Evolutionary conservation across 1,284 basidiomycete genomes (phyloP), one percentile per base, ranked within the genome.

Genomic region (Takashimella koratensis): DNA sequence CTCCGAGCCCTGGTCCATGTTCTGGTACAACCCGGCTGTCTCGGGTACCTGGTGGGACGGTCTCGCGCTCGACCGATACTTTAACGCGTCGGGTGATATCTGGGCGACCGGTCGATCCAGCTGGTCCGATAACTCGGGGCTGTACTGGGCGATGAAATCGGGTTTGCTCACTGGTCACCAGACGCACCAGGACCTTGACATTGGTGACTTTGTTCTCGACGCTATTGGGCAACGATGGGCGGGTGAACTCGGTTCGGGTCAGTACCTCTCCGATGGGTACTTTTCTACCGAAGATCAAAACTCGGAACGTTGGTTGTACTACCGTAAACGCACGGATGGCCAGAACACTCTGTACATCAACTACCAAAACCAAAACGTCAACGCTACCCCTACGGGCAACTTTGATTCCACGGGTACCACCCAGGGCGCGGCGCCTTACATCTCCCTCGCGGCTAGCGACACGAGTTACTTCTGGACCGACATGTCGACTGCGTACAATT

Each of bases 211-310:
- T 72, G 91, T 98, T 45, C 75, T 98, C 43, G 96, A 99, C 72
- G 94, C 93, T 16, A 79, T 97, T 66, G 95, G 94, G 56, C 86
- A 87, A 45, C 88, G 95, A 53, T 99, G 92, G 91, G 90, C 88
- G 36, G 96, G 96, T 57, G 95, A 98, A 70, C 84, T 93, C 47
- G 95, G 95, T 20, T 89, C 86, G 6, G 92, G 83, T 27, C 84
- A 97, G 75, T 98, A 98, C 74, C 77, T 82, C 39, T 81, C 87
- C 3, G 66, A 74, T 4, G 71, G 78, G 26, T 94, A 94, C 78
- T 95, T 94, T 78, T 78, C 74, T 50, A 83, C 71, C 58, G 88
- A 88, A 45, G 67, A 70, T 0, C 88, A 92, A 72, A 75, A 80
- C 53, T 82, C 85, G 43, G 70, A 78, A 19, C 82, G 93, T 58